Evolutionary conservation across 306 rosid genomes (phyloP), one percentile per base, ranked within the genome.

Genomic region (Delonix regia): DNA sequence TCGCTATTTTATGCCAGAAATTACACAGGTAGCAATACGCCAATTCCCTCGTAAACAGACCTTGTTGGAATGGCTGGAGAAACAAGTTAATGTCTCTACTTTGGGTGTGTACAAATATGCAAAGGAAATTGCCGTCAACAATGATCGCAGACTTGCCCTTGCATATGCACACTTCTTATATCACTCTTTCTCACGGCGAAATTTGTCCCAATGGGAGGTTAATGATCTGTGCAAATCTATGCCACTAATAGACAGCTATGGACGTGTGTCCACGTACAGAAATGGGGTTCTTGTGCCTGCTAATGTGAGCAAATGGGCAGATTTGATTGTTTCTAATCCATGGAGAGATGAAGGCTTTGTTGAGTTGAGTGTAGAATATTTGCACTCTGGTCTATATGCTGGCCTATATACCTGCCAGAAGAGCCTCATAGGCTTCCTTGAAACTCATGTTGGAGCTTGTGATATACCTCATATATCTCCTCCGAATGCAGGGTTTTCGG

Each of bases 201-300:
- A 62, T 75, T 39, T 94, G 60, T 64, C 81, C 6, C 5, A 4
- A 16, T 0, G 0, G 27, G 83, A 84, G 63, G 76, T 87, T 55
- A 8, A 19, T 34, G 0, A 0, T 16, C 30, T 94, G 47, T 82
- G 90, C 19, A 7, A 47, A 3, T 18, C 11, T 7, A 77, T 90
- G 91, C 97, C 98, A 0, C 87, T 94, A 9, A 82, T 94, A 39
- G 90, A 88, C 86, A 87, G 61, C 27, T 80, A 87, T n/a, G 94
- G 96, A 3, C 0, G 21, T 27, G 80, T 87, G 13, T 25, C 3
- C 6, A 42, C n/a, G 30, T 0, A 28, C 24, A 49, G 85, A 52
- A 7, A 3, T 0, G 85, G 85, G 69, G 85, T 91, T 73, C 84
- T 90, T 57, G 85, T 91, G 24, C 98, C 97, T 4, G 92, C 96